A percentile compares a stretch with the other conserved stretches of the same genome.
These are phyloP conservation scores for Hemerocallis citrina DNA, from an alignment of 106 monocot genomes.

Conservation along the genomic window DNA sequence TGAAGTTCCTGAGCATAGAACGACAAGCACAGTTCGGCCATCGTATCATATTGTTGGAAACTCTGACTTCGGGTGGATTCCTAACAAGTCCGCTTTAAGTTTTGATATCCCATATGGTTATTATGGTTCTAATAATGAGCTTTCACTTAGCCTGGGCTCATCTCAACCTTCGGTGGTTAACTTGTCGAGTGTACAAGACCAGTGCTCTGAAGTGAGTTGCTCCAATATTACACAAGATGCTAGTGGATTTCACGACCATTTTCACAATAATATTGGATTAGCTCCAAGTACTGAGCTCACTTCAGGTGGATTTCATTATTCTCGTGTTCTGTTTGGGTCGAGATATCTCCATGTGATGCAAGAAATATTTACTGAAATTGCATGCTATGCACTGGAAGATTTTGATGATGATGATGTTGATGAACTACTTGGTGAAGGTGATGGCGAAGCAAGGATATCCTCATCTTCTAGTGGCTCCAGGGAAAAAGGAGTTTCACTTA, in stretches of 20 bases:
- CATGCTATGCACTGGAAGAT: slow-evolving; percentile 29
- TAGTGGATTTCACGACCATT: slow-evolving; percentile 4
- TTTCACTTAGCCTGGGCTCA: slow-evolving; percentile 53
- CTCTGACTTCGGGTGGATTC: slow-evolving; percentile 23
- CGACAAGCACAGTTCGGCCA: slow-evolving; percentile 34
- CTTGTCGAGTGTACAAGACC: slow-evolving; percentile 20
- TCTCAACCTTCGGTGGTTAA: slow-evolving; percentile 14
- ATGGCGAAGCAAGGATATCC: slow-evolving; percentile 18
- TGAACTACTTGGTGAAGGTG: slow-evolving; percentile 19
- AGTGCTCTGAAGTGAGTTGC: slow-evolving; percentile 48
- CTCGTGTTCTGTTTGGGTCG: slow-evolving; percentile 27
- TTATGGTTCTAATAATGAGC: slow-evolving; percentile 35
- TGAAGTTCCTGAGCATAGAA: slow-evolving; percentile 18
- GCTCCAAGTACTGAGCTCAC: slow-evolving; percentile 19
- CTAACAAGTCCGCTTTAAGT: slow-evolving; percentile 18
- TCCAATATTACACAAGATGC: slow-evolving; percentile 28
- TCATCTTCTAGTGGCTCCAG: slow-evolving; percentile 22
- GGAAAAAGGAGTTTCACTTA: neutral
- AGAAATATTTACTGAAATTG: slow-evolving; percentile 52
- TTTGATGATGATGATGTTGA: slow-evolving; percentile 17
- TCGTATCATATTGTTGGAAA: slow-evolving; percentile 40
- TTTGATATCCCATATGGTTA: slow-evolving; percentile 9
- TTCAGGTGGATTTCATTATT: slow-evolving; percentile 11
- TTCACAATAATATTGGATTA: slow-evolving; percentile 1
- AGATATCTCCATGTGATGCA: slow-evolving; percentile 40